A percentile compares a stretch with the other conserved stretches of the same genome.
Evolutionary conservation across 768 basidiomycete genomes (phyloP).

Genomic region (Suillus subaureus): DNA sequence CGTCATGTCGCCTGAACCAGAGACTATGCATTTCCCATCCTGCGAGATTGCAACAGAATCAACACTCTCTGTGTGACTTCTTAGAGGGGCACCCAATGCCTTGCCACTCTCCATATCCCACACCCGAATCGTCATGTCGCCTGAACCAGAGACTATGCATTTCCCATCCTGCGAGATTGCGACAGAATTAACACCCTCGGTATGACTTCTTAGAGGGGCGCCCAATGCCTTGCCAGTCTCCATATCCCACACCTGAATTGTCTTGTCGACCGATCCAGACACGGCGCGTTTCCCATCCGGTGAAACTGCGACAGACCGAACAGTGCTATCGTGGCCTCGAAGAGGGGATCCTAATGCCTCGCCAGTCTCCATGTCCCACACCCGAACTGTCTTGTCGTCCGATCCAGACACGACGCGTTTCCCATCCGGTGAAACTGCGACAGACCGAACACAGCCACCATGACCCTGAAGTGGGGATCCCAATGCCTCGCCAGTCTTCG

Average conservation of each 20-base stretch:
- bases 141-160: conserved; percentile 11
- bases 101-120: conserved; percentile 11
- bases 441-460: background rate
- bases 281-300: background rate
- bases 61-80: too few species aligned
- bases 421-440: conserved; percentile 8
- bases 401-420: conserved; percentile 16
- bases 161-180: conserved; percentile 1
- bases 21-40: too few species aligned
- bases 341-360: background rate
- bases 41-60: too few species aligned
- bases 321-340: background rate
- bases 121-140: conserved; percentile 12
- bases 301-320: conserved; percentile 1
- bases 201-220: too few species aligned
- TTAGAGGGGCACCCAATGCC: too few species aligned
- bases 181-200: too few species aligned
- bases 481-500: background rate
- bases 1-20: too few species aligned
- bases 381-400: conserved; percentile 12
- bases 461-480: background rate
- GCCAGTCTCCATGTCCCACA: conserved; percentile 11
- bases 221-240: background rate
- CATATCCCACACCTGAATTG: too few species aligned
- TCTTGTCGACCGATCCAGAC: background rate